These are phyloP conservation scores for Gonium pectorale DNA, from an alignment of 139 green algal genomes.

Conservation along the genomic window DNA sequence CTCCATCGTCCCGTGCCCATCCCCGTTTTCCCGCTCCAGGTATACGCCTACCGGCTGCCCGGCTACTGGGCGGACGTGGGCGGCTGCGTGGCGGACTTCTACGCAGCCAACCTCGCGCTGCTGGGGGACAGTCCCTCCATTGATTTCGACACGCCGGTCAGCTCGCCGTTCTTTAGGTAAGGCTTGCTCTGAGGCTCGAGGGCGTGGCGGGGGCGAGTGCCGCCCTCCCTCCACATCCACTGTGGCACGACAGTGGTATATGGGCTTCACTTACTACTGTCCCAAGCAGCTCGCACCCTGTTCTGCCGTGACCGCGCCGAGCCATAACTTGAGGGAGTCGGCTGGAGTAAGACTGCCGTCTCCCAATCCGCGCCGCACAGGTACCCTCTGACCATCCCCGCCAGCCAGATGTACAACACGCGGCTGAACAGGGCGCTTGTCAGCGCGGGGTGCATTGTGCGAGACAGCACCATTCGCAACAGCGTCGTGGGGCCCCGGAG, in stretches of 20 bases:
- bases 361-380: background rate
- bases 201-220: background rate
- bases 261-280: too few species aligned
- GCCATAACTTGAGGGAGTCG: too few species aligned
- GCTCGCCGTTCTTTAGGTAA: slow-evolving; percentile 70
- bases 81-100: slow-evolving; percentile 85
- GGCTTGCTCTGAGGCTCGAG: background rate
- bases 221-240: too few species aligned
- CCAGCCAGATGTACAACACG: slow-evolving; percentile 18
- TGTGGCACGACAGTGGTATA: too few species aligned
- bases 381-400: slow-evolving; percentile 43
- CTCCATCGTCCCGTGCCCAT: too few species aligned
- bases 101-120: slow-evolving; percentile 75
- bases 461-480: slow-evolving; percentile 61
- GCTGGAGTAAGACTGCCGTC: too few species aligned
- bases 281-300: too few species aligned
- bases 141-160: slow-evolving; percentile 48
- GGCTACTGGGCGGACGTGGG: slow-evolving; percentile 88
- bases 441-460: slow-evolving; percentile 41
- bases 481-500: slow-evolving; percentile 73
- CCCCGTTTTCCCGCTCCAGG: slow-evolving; percentile 55
- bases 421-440: slow-evolving; percentile 56
- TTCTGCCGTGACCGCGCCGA: too few species aligned
- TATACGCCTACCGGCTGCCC: slow-evolving; percentile 83
- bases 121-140: slow-evolving; percentile 38